phyloP scores from a whole-genome alignment of 768 basidiomycete species.

The Hemileccinum rubropunctum region DNA sequence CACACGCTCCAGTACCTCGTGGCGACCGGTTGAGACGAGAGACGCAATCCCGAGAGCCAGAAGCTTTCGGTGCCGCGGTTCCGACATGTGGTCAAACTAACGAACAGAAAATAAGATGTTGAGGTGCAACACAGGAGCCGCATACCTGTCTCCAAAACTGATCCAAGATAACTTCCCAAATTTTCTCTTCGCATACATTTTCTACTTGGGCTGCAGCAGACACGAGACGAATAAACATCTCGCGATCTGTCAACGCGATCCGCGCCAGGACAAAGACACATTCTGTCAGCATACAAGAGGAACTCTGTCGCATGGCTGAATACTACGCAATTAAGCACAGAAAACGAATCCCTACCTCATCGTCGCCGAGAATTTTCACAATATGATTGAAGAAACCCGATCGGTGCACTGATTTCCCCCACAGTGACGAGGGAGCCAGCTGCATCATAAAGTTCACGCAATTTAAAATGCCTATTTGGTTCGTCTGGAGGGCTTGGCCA shows the following conservation, averaged over 20 bases:
- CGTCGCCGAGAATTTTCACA: slow-evolving; percentile 57
- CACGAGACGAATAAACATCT: slow-evolving; percentile 71
- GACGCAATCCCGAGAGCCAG: slow-evolving; percentile 78
- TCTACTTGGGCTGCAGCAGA: slow-evolving; percentile 52
- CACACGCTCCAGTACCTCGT: slow-evolving; percentile 69
- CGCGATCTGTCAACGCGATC: slow-evolving; percentile 61
- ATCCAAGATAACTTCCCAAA: slow-evolving; percentile 69
- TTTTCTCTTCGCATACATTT: slow-evolving; percentile 45
- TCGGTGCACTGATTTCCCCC: slow-evolving; percentile 71
- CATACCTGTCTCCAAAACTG: slow-evolving; percentile 81
- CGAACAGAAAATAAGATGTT: not conserved
- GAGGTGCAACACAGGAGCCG: not conserved
- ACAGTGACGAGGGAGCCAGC: slow-evolving; percentile 55
- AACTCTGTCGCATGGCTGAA: slow-evolving; percentile 23
- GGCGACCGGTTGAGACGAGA: slow-evolving; percentile 71
- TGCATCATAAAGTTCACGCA: slow-evolving; percentile 61
- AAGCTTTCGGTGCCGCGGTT: slow-evolving; percentile 81
- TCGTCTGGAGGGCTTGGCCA: slow-evolving; percentile 46
- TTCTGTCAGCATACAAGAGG: slow-evolving; percentile 51
- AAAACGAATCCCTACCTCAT: slow-evolving; percentile 50
- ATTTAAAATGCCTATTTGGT: slow-evolving; percentile 62
- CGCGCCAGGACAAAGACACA: slow-evolving; percentile 74
- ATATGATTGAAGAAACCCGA: slow-evolving; percentile 71
- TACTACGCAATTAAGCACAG: not conserved
- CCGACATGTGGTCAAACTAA: slow-evolving; percentile 90